Evolutionary conservation across 305 asterid species (phyloP), one percentile per base, ranked within the genome.

Genomic region (Fraxinus paxiana): DNA sequence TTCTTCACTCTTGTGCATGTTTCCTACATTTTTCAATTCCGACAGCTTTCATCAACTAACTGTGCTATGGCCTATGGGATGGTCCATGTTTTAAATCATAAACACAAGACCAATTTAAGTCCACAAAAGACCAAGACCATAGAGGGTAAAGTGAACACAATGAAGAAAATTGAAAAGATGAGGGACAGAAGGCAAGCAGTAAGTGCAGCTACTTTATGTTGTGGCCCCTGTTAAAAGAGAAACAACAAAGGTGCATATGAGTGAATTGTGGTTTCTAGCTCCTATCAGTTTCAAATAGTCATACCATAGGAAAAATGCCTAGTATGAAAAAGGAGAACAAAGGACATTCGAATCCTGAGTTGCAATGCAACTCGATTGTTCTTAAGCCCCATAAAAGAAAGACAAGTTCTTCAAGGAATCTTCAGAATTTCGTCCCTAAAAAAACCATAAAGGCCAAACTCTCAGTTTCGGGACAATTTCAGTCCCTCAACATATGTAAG

Each of bases 51-150:
- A 63, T 61, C 33, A 22, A 22, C 70, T 8, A 26, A 26, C 38
- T 28, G 26, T 54, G 12, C 73, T 28, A 6, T 48, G 17, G 73
- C 5, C 73, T 28, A 6, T 48, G 17, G 73, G 73, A 26, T 3
- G 8, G 10, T 28, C 38, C n/a, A 9, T 28, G 4, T 28, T 28
- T 10, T 1, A 67, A 26, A 48, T 65, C 37, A 9, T 10, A 9
- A 65, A 15, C 73, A 65, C 33, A 24, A 65, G 73, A 65, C 35
- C 17, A 24, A 12, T 65, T 65, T 65, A 65, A 26, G 73, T 65
- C 73, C 73, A 26, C 15, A 67, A 33, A 67, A 28, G 73, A 67
- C 73, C 38, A 67, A 67, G 73, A 67, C 73, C 22, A 61, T 67
- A 67, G 12, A 67, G 37, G 13, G 73, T 67, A 67, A 26, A 65